phyloP scores from a whole-genome alignment of 2,329 filamentous ascomycete species.

The Diaporthe humulicola region DNA sequence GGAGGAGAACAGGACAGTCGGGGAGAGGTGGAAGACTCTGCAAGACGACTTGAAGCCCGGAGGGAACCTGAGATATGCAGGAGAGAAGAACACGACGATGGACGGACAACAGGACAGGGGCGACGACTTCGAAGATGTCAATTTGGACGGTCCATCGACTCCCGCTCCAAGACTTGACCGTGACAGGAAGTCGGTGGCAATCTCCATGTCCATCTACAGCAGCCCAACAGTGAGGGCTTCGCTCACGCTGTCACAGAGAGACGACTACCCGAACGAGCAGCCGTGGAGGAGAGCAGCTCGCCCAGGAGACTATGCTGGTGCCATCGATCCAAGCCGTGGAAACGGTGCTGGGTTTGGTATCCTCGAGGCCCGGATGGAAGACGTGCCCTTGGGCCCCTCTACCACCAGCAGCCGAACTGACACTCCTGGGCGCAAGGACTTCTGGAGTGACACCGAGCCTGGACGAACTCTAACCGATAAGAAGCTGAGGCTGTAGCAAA shows the following conservation, averaged over 20 bases:
- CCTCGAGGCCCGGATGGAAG: background rate
- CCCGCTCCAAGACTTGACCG: background rate
- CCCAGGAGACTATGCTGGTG: constrained; percentile 38
- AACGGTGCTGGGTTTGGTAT: constrained; percentile 38
- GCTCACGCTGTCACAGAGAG: background rate
- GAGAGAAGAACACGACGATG: background rate
- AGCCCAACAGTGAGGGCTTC: background rate
- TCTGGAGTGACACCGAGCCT: background rate
- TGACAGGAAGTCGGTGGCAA: background rate
- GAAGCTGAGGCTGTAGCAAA: constrained; percentile 23
- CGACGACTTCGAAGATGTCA: background rate
- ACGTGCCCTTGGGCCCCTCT: background rate
- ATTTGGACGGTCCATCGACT: constrained; percentile 29
- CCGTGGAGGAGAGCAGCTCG: constrained; percentile 37
- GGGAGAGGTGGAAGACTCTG: constrained; percentile 31
- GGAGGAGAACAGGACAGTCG: background rate
- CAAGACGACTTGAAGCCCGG: background rate
- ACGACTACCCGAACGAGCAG: constrained; percentile 33
- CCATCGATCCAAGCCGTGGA: constrained; percentile 34
- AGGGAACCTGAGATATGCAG: background rate
- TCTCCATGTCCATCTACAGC: constrained; percentile 22
- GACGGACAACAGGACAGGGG: background rate
- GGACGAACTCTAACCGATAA: background rate
- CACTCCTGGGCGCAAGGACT: background rate
- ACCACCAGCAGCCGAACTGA: background rate